Base-by-base conservation (phyloP, 1,284 basidiomycete genomes). In the Wallemia ichthyophaga region DNA sequence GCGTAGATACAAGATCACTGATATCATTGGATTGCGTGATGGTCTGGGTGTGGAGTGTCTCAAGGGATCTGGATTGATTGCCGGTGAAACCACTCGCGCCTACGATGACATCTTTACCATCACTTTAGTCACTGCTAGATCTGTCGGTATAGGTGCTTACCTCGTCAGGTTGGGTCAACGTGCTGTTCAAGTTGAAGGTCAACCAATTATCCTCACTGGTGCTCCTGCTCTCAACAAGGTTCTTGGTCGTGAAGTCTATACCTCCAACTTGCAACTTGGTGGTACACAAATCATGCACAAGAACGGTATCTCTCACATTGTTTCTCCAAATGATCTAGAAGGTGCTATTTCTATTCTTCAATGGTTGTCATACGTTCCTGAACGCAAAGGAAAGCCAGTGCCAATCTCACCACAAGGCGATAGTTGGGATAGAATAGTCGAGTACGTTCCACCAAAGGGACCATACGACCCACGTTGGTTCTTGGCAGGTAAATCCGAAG, bases 31-130 rank as follows among this genome's bases (percentile, higher is more conserved):
- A 70, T 74, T 87, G 57, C 87, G 94, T 69, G 85, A 95, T 63
- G 94, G 94, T 60, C 78, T 98, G n/a, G 94, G 94, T 70, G 94
- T 99, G 58, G 94, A 98, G 72, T 95, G 82, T 63, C 74, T 99
- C 67, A 85, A 77, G 67, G 94, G 94, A 55, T 95, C 91, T 48
- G 94, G 94, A 72, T 80, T 99, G 65, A 98, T 99, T 67, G 94
- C 94, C 48, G 94, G 94, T 62, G 94, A 95, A 72, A 98, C 94
- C 0, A 94, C 91, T 57, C 81, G 94, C 54, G 94, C 94, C 0
- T 95, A 95, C 70, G 89, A 98, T 66, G 88, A 96, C 69, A 95
- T 98, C 70, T 99, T 99, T 76, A 99, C 94, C 58, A 91, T 96
- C 70, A 98, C 94, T 23, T 81, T 99, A 66, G 92, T 98, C 65